Evolutionary conservation across 2,329 filamentous ascomycete species (phyloP).

Genomic region (Emergomyces pasteurianus): DNA sequence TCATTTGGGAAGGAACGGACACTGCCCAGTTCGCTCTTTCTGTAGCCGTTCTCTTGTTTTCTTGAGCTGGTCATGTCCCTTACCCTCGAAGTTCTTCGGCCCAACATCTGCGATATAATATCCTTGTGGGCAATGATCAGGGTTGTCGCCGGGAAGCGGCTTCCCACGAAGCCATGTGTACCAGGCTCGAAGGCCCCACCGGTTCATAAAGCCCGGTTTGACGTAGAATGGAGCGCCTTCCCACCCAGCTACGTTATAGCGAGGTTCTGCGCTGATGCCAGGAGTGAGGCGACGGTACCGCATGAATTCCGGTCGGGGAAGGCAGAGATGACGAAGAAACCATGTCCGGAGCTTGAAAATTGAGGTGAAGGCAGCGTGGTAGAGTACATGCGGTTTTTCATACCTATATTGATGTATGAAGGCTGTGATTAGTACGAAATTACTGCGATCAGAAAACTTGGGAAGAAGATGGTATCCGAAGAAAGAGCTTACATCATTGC

Average conservation of each 20-base stretch:
- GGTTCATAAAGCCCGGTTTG: slow-evolving; percentile 46
- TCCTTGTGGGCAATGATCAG: slow-evolving; percentile 37
- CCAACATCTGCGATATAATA: slow-evolving; percentile 48
- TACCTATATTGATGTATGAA: slow-evolving; percentile 23
- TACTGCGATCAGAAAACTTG: background rate
- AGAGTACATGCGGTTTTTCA: slow-evolving; percentile 25
- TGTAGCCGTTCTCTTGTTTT: slow-evolving; percentile 27
- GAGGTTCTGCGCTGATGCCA: slow-evolving; percentile 42
- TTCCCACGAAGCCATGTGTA: slow-evolving; percentile 35
- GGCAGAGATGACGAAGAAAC: slow-evolving; percentile 44
- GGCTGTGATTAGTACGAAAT: background rate
- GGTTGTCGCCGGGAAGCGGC: slow-evolving; percentile 37
- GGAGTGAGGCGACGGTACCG: slow-evolving; percentile 31
- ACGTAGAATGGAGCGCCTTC: slow-evolving; percentile 56
- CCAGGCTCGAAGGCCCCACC: slow-evolving; percentile 49
- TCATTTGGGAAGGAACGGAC: slow-evolving; percentile 33
- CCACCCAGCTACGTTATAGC: slow-evolving; percentile 41
- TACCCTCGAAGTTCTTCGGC: slow-evolving; percentile 42
- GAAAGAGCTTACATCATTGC: slow-evolving; percentile 48
- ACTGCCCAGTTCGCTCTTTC: slow-evolving; percentile 31
- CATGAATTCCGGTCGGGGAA: slow-evolving; percentile 42
- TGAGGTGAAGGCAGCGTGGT: slow-evolving; percentile 30
- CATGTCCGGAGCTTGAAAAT: slow-evolving; percentile 44
- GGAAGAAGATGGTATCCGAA: background rate
- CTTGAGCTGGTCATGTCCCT: slow-evolving; percentile 40